A percentile compares a stretch with the other conserved stretches of the same genome.
Evolutionary conservation across 495 filamentous ascomycete species (phyloP).

Genomic region (Geopyxis carbonaria): DNA sequence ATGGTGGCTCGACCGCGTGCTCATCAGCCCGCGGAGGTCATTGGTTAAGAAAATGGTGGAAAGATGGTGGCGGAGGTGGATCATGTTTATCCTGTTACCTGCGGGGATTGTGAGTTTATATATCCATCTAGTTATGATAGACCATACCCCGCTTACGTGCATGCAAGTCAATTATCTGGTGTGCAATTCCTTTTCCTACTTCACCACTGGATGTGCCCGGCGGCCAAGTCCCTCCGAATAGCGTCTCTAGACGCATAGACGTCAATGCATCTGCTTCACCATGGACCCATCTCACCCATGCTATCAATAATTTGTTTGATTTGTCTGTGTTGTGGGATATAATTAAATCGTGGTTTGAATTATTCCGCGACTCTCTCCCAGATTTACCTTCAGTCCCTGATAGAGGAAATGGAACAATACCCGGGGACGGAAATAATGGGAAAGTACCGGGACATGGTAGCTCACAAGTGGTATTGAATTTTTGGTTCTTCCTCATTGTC

Average conservation of each 20-base stretch:
- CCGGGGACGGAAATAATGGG: constrained; percentile 27
- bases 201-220: constrained; percentile 28
- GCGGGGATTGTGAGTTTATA: constrained; percentile 36
- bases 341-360: constrained; percentile 10
- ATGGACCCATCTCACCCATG: background rate
- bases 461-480: constrained; percentile 43
- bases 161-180: constrained; percentile 45
- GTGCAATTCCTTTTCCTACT: constrained; percentile 44
- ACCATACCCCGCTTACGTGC: no score
- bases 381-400: constrained; percentile 1
- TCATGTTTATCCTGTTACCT: constrained; percentile 37
- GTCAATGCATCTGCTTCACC: constrained; percentile 15
- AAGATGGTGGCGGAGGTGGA: constrained; percentile 41
- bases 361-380: constrained; percentile 4
- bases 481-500: constrained; percentile 49
- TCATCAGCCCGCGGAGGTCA: constrained; percentile 37
- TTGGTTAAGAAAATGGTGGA: constrained; percentile 38
- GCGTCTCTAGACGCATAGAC: background rate
- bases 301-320: constrained; percentile 15
- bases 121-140: background rate
- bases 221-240: background rate
- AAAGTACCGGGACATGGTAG: constrained; percentile 47
- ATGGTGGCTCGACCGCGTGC: constrained; percentile 30
- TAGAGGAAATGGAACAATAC: constrained; percentile 9
- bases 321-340: constrained; percentile 13